These are phyloP conservation scores for Venturia effusa DNA, from an alignment of 2,329 filamentous ascomycete genomes.

Conservation along the genomic window DNA sequence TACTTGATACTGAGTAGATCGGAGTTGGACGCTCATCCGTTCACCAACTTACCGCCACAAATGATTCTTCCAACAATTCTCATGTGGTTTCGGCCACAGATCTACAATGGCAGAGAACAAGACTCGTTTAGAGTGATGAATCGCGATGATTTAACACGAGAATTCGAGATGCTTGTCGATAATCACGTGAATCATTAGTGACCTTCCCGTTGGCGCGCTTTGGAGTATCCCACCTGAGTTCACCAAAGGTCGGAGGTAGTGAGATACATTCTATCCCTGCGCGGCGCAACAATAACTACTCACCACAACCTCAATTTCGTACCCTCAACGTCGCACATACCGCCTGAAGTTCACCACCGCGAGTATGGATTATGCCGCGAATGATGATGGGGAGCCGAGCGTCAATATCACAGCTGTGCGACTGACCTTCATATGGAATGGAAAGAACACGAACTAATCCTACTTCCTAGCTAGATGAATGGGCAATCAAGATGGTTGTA, in stretches of 20 bases:
- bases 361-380: slow-evolving; percentile 42
- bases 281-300: neutral
- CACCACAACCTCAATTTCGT: neutral
- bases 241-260: neutral
- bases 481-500: slow-evolving; percentile 84
- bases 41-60: no score
- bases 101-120: no score
- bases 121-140: no score
- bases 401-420: slow-evolving; percentile 37
- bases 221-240: neutral
- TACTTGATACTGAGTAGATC: no score
- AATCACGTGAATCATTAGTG: neutral
- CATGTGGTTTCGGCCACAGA: no score
- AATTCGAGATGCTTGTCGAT: no score
- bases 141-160: no score
- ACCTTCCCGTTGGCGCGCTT: neutral
- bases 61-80: no score
- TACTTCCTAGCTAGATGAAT: slow-evolving; percentile 54
- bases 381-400: slow-evolving; percentile 27
- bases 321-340: neutral
- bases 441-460: slow-evolving; percentile 15
- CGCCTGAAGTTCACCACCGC: neutral
- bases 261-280: neutral
- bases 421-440: slow-evolving; percentile 10
- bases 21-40: no score